These are phyloP conservation scores for Thielaviopsis punctulata DNA, from an alignment of 2,329 filamentous ascomycete genomes.

Conservation along the genomic window DNA sequence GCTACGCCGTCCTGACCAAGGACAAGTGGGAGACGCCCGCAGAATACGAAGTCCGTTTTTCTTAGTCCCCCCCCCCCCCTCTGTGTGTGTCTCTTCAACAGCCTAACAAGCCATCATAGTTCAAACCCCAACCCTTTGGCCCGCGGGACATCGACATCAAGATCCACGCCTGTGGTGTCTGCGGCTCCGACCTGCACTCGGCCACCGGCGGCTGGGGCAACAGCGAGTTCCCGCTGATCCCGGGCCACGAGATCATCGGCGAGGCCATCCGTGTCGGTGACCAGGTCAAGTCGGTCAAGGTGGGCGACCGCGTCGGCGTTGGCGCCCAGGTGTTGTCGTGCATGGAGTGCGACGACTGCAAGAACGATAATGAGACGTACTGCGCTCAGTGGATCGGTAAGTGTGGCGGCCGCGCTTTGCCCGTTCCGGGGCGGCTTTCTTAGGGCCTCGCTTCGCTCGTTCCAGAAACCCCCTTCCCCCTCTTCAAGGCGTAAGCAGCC, in stretches of 20 bases:
- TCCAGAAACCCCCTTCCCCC: too few species aligned
- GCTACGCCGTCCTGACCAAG: neutral
- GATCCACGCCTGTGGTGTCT: conserved; percentile 59
- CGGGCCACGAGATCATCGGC: conserved; percentile 49
- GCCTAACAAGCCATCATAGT: conserved; percentile 26
- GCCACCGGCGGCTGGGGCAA: conserved; percentile 46
- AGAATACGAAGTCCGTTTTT: neutral
- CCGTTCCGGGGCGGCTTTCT: too few species aligned
- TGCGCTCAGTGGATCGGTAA: conserved; percentile 43
- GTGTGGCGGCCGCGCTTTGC: conserved; percentile 37
- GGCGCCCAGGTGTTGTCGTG: conserved; percentile 50
- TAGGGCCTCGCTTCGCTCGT: too few species aligned
- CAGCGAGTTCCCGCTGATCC: conserved; percentile 38
- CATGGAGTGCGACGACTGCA: conserved; percentile 46
- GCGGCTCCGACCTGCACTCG: conserved; percentile 50
- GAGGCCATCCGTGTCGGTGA: conserved; percentile 44
- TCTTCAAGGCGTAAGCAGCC: too few species aligned
- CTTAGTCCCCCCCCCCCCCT: neutral
- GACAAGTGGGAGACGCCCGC: neutral
- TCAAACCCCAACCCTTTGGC: conserved; percentile 66
- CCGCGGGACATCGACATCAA: conserved; percentile 71
- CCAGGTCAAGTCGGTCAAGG: conserved; percentile 41
- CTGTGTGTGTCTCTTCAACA: neutral
- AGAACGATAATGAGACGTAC: conserved; percentile 50
- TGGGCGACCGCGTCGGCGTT: conserved; percentile 50